Percentiles rank a stretch among this genome's conserved stretches.
Conservation (phyloP, 208 protist species). For the Willaertia magna region DNA sequence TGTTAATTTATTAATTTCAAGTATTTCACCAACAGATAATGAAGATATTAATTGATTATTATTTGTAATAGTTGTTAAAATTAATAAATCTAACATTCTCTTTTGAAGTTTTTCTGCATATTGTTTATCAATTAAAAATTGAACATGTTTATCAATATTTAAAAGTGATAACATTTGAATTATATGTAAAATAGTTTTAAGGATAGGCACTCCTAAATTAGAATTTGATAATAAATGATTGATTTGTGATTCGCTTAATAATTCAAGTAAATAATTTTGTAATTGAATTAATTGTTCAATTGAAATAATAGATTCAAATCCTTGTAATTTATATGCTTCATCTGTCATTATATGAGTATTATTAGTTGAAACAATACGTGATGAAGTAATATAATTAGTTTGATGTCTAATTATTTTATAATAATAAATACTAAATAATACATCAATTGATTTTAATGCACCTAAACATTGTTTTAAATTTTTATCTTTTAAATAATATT, state of each 20-base stretch:
- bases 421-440: background rate
- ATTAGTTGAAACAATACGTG: background rate
- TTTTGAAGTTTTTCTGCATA: background rate
- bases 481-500: background rate
- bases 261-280: background rate
- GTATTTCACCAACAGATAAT: background rate
- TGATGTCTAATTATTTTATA: background rate
- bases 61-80: background rate
- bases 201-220: background rate
- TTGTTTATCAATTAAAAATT: background rate
- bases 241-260: background rate
- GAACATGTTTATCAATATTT: background rate
- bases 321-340: background rate
- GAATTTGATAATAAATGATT: background rate
- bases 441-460: background rate
- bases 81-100: background rate
- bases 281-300: background rate
- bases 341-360: background rate
- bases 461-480: background rate
- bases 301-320: background rate
- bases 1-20: background rate
- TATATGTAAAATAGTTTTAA: background rate
- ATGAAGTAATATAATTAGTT: background rate
- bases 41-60: background rate
- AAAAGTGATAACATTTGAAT: background rate